Evolutionary conservation across 345 rosid genomes (phyloP).

Genomic region (Sisymbrium altissimum): DNA sequence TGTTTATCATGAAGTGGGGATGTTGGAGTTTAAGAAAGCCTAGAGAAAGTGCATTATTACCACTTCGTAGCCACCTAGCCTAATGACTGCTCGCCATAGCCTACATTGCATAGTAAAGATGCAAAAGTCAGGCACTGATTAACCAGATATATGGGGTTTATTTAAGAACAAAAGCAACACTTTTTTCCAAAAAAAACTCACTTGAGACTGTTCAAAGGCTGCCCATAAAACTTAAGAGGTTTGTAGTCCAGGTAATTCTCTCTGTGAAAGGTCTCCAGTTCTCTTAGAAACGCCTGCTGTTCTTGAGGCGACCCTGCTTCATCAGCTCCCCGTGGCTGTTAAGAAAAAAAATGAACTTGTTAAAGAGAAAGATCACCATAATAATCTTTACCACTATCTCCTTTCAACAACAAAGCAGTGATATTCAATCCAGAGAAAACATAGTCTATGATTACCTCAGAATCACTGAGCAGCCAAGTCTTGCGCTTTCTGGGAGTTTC

Average conservation of each 20-base stretch:
- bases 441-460: constrained; percentile 44
- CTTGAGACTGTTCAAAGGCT: constrained; percentile 77
- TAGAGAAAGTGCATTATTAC: constrained; percentile 40
- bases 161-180: constrained; percentile 17
- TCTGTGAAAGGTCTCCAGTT: constrained; percentile 60
- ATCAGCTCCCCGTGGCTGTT: constrained; percentile 53
- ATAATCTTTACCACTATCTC: neutral
- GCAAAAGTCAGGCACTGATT: constrained; percentile 11
- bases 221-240: constrained; percentile 71
- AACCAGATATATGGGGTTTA: neutral
- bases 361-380: neutral
- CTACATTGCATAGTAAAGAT: constrained; percentile 39
- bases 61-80: constrained; percentile 86
- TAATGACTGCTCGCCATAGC: constrained; percentile 79
- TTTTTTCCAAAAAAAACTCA: constrained; percentile 33
- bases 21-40: constrained; percentile 2
- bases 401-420: neutral
- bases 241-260: constrained; percentile 63
- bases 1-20: constrained; percentile 11
- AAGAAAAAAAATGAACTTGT: constrained; percentile 13
- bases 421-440: neutral
- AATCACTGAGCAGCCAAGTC: constrained; percentile 51
- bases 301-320: constrained; percentile 72
- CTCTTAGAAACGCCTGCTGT: constrained; percentile 59
- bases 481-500: constrained; percentile 44